Evolutionary conservation across 1,284 basidiomycete genomes (phyloP).

Genomic region (Xanthoconium separans): DNA sequence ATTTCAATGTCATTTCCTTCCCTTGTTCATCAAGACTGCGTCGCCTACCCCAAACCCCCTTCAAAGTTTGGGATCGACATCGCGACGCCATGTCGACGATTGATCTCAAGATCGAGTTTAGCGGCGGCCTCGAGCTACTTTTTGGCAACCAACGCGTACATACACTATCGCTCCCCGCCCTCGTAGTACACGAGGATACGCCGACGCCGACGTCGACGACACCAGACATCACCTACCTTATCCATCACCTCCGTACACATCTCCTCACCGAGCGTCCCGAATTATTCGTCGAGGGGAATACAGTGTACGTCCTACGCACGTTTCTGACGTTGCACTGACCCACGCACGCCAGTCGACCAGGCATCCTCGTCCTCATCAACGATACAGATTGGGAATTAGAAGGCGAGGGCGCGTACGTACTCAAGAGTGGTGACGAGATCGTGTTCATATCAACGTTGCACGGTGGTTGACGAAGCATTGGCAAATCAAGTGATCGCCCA

Average conservation of each 20-base stretch:
- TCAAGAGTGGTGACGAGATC: slow-evolving; percentile 84
- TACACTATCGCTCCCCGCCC: slow-evolving; percentile 55
- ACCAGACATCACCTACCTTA: slow-evolving; percentile 73
- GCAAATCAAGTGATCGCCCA: not conserved
- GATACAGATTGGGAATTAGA: slow-evolving; percentile 99
- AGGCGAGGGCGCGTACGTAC: slow-evolving; percentile 85
- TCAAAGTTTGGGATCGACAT: too few relatives aligned
- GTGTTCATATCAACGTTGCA: slow-evolving; percentile 97
- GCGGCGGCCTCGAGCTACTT: slow-evolving; percentile 81
- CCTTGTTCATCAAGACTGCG: too few relatives aligned
- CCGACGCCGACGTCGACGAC: not conserved
- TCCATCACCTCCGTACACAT: slow-evolving; percentile 77
- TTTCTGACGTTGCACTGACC: too few relatives aligned
- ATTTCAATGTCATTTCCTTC: too few relatives aligned
- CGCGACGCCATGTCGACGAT: slow-evolving; percentile 15
- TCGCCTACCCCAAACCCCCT: too few relatives aligned
- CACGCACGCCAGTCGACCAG: slow-evolving; percentile 70
- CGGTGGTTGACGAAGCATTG: slow-evolving; percentile 58
- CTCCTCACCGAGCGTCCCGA: slow-evolving; percentile 85
- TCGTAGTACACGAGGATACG: slow-evolving; percentile 26
- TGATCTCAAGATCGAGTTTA: slow-evolving; percentile 61
- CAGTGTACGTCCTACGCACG: slow-evolving; percentile 56
- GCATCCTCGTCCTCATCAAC: slow-evolving; percentile 94
- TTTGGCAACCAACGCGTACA: slow-evolving; percentile 73
- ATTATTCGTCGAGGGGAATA: slow-evolving; percentile 85